These are phyloP conservation scores for Austroboletus novae-zelandiae DNA, from an alignment of 1,284 basidiomycete species.

Conservation along the genomic window DNA sequence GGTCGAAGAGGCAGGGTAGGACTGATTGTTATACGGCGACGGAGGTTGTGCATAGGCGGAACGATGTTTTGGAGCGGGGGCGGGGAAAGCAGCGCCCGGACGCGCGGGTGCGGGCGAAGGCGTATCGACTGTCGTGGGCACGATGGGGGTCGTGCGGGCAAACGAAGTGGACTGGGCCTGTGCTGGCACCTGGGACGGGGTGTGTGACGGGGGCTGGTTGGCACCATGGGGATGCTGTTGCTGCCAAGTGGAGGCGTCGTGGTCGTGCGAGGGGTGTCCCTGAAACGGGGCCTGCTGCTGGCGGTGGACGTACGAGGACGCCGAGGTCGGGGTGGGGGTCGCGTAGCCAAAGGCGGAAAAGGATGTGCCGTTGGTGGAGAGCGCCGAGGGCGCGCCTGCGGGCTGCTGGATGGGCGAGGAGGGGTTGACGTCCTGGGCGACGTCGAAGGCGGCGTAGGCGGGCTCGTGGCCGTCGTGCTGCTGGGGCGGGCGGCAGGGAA, in stretches of 20 bases:
- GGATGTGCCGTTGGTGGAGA: conserved; percentile 20
- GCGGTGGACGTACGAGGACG: conserved; percentile 30
- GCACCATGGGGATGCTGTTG: conserved; percentile 14
- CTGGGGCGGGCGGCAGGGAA: conserved; percentile 41
- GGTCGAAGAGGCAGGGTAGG: conserved; percentile 17
- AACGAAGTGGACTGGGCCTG: conserved; percentile 23
- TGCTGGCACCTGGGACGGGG: conserved; percentile 22
- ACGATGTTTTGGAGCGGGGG: conserved; percentile 23
- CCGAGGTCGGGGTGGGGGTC: conserved; percentile 24
- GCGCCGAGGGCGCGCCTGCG: conserved; percentile 11
- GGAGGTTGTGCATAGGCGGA: conserved; percentile 13
- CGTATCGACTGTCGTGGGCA: conserved; percentile 37
- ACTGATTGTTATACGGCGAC: conserved; percentile 21
- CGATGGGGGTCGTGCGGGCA: conserved; percentile 31
- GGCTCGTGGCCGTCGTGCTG: conserved; percentile 25
- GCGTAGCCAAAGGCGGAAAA: conserved; percentile 27
- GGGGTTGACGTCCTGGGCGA: conserved; percentile 19
- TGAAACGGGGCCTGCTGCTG: conserved; percentile 21
- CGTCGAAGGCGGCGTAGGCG: conserved; percentile 17
- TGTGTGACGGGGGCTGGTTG: conserved; percentile 22
- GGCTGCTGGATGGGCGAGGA: not conserved
- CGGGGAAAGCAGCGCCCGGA: conserved; percentile 12
- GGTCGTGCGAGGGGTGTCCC: conserved; percentile 25
- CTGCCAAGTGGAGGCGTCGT: conserved; percentile 26
- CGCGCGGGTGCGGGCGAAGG: conserved; percentile 17